These are phyloP conservation scores for Eutypella sp. DNA, from an alignment of 2,329 filamentous ascomycete genomes.

Conservation along the genomic window DNA sequence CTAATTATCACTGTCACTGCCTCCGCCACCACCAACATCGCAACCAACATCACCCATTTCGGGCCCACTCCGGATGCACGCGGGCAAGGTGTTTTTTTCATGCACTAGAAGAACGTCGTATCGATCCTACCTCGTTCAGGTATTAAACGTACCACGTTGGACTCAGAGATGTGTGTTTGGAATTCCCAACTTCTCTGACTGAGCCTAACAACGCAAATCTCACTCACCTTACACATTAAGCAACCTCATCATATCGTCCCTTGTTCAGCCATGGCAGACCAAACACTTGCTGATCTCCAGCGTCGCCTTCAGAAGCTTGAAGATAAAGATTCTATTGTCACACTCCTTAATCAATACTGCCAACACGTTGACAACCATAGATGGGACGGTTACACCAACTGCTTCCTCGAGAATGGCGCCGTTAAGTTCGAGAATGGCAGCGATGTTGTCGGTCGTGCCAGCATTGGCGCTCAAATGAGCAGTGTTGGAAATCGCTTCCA, in stretches of 20 bases:
- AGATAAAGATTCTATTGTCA: conserved; percentile 2
- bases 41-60: background rate
- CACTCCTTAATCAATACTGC: conserved; percentile 2
- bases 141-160: background rate
- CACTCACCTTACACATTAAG: background rate
- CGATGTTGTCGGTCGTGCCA: conserved; percentile 2
- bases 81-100: background rate
- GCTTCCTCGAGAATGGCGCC: conserved; percentile 1
- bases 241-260: background rate
- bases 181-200: background rate
- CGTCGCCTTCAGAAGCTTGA: conserved; percentile 2
- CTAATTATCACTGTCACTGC: background rate
- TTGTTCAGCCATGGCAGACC: background rate
- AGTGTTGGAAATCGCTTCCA: conserved; percentile 3
- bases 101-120: background rate
- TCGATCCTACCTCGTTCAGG: background rate
- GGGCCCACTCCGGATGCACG: background rate
- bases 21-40: background rate
- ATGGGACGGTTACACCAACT: conserved; percentile 1
- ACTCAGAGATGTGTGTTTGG: background rate
- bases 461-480: background rate
- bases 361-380: background rate
- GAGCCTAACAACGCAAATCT: background rate
- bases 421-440: conserved; percentile 1
- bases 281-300: background rate